Percentiles rank a stretch among this genome's conserved stretches.
phyloP scores from a whole-genome alignment of 352 stramenopile genomes.

The Phytophthora hibernalis region DNA sequence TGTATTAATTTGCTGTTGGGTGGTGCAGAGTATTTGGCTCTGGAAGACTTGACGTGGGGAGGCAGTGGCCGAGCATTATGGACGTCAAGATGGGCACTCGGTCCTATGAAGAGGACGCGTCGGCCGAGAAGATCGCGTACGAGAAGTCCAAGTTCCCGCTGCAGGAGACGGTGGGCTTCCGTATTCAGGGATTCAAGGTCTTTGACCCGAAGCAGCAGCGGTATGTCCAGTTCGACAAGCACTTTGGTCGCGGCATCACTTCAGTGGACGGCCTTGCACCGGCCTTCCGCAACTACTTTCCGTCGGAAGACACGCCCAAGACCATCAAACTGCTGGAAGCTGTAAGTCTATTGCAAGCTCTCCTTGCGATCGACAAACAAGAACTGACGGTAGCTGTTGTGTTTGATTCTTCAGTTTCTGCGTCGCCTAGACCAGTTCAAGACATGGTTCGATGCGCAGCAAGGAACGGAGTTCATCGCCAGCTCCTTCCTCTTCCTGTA shows the following conservation, averaged over 20 bases:
- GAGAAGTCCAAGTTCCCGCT: conserved; percentile 94
- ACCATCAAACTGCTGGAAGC: conserved; percentile 46
- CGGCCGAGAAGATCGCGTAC: conserved; percentile 88
- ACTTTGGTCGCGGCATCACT: conserved; percentile 78
- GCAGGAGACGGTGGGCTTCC: conserved; percentile 92
- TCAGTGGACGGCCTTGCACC: conserved; percentile 61
- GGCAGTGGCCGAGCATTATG: conserved; percentile 92
- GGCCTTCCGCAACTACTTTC: conserved; percentile 88
- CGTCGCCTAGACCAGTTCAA: conserved; percentile 65
- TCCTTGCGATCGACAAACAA: neutral
- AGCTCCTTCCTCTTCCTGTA: conserved; percentile 97
- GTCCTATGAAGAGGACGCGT: conserved; percentile 93
- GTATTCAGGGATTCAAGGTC: conserved; percentile 94
- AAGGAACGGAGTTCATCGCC: conserved; percentile 90
- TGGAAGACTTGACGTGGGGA: conserved; percentile 92
- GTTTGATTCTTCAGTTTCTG: conserved; percentile 63
- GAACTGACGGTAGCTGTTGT: conserved; percentile 7
- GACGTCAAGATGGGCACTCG: conserved; percentile 97
- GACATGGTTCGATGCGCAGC: conserved; percentile 83
- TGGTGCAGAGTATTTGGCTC: conserved; percentile 79
- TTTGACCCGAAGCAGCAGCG: conserved; percentile 58
- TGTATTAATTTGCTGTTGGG: conserved; percentile 4
- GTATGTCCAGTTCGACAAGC: conserved; percentile 90
- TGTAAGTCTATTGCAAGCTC: conserved; percentile 36
- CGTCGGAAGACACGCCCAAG: conserved; percentile 32